Evolutionary conservation across 1,284 basidiomycete genomes (phyloP), one percentile per base, ranked within the genome.

Genomic region (Irpex sp.): DNA sequence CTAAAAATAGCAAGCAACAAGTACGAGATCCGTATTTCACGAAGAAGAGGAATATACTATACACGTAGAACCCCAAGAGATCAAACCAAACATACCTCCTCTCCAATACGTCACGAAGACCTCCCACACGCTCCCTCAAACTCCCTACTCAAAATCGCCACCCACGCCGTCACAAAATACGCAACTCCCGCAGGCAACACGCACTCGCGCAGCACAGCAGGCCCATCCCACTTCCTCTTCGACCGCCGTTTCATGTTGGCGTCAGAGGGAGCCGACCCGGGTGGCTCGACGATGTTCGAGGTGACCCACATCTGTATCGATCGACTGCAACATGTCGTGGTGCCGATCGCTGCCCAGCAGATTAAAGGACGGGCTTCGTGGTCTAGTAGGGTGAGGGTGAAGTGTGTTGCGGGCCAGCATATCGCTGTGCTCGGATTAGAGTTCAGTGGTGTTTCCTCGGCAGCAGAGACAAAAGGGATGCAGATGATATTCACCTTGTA

Each of bases 261-360:
- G 66, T 77, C 74, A 37, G 53, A 19, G 35, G 21, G 39, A 11
- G 39, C 17, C 31, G 26, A 58, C 63, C 17, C 62, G 55, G 36
- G 67, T 63, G 21, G 68, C 71, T 33, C 64, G 53, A 73, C 70
- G 63, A 93, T 79, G 70, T 93, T 93, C 70, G 88, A 90, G 51
- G 90, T 92, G n/a, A 92, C 91, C 92, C 92, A 93, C 54, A 93
- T 84, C 77, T 93, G 90, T 61, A 93, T 81, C 66, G 86, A 83
- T 53, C 90, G 80, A 65, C 86, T 88, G 59, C 86, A 75, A 70
- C 86, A 89, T 4, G 93, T 95, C 57, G 91, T 93, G 15, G 88
- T 92, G 0, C 87, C 92, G 57, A 95, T 89, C 7, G 88, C 81
- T 2, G 92, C 88, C 93, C 93, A 95, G 60, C 86, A 88, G 2